phyloP scores from a whole-genome alignment of 2,329 filamentous ascomycete species.

The Bisporella sp. region DNA sequence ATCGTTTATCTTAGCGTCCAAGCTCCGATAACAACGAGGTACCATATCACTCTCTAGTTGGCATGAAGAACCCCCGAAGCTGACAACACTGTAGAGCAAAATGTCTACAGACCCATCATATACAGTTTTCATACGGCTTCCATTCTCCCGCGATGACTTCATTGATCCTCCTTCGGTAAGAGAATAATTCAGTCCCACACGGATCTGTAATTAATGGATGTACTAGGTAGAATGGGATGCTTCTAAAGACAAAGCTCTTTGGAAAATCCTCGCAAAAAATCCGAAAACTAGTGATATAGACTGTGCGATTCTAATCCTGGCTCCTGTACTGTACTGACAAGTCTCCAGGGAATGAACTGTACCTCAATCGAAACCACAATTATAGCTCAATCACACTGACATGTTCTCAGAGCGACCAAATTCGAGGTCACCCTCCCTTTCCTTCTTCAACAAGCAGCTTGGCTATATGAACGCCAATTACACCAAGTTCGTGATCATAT shows the following conservation, averaged over 20 bases:
- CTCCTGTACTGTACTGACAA: slow-evolving; percentile 12
- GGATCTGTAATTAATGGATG: slow-evolving; percentile 4
- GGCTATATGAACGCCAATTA: slow-evolving; percentile 85
- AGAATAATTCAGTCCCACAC: slow-evolving; percentile 2
- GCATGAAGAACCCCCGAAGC: not conserved
- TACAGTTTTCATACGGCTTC: slow-evolving; percentile 83
- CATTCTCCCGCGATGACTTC: slow-evolving; percentile 80
- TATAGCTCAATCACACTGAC: too few relatives aligned
- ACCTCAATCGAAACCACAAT: slow-evolving; percentile 27
- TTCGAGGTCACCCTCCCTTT: slow-evolving; percentile 87
- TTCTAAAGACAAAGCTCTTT: slow-evolving; percentile 78
- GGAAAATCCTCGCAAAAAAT: slow-evolving; percentile 80
- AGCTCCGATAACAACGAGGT: not conserved
- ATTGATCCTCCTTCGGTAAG: slow-evolving; percentile 80
- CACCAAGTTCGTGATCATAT: slow-evolving; percentile 88
- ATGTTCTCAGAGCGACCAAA: slow-evolving; percentile 49
- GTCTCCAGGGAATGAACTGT: slow-evolving; percentile 67
- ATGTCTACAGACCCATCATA: slow-evolving; percentile 27
- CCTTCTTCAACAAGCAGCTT: slow-evolving; percentile 86
- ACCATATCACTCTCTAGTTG: not conserved
- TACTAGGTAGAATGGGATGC: slow-evolving; percentile 78
- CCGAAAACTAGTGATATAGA: slow-evolving; percentile 76
- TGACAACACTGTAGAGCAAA: not conserved
- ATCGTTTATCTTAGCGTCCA: not conserved
- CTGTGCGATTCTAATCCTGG: slow-evolving; percentile 48